These are phyloP conservation scores for Anisodus acutangulus DNA, from an alignment of 257 asterid genomes.

Conservation along the genomic window DNA sequence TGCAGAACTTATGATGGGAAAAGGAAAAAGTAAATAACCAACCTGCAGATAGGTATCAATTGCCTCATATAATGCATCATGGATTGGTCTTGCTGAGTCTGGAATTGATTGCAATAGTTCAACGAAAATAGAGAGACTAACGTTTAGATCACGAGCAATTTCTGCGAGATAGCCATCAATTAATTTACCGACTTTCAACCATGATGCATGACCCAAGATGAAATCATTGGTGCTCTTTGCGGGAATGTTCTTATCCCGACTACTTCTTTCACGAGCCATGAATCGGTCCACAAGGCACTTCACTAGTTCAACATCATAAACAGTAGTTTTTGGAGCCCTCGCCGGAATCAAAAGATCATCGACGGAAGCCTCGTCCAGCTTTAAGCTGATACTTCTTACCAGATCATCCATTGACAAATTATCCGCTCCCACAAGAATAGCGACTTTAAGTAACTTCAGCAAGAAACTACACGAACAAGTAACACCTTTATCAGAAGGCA, in stretches of 20 bases:
- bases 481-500: conserved; percentile 68
- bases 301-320: conserved; percentile 75
- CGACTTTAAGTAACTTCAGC: conserved; percentile 78
- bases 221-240: conserved; percentile 45
- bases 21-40: neutral
- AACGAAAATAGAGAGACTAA: conserved; percentile 55
- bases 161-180: conserved; percentile 70
- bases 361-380: conserved; percentile 79
- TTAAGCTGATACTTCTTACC: conserved; percentile 53
- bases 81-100: conserved; percentile 76
- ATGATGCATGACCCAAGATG: conserved; percentile 65
- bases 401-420: conserved; percentile 65
- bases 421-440: conserved; percentile 69
- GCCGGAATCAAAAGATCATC: conserved; percentile 77
- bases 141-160: conserved; percentile 64
- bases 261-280: conserved; percentile 49
- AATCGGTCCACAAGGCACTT: conserved; percentile 59
- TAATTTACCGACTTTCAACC: conserved; percentile 73
- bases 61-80: conserved; percentile 76
- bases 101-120: conserved; percentile 69
- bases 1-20: neutral
- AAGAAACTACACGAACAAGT: conserved; percentile 74
- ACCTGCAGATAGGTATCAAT: conserved; percentile 78
- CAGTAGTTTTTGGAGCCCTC: conserved; percentile 63
- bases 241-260: conserved; percentile 39